phyloP scores from a whole-genome alignment of 495 filamentous ascomycete genomes.

The Aspergillus ellipticus region DNA sequence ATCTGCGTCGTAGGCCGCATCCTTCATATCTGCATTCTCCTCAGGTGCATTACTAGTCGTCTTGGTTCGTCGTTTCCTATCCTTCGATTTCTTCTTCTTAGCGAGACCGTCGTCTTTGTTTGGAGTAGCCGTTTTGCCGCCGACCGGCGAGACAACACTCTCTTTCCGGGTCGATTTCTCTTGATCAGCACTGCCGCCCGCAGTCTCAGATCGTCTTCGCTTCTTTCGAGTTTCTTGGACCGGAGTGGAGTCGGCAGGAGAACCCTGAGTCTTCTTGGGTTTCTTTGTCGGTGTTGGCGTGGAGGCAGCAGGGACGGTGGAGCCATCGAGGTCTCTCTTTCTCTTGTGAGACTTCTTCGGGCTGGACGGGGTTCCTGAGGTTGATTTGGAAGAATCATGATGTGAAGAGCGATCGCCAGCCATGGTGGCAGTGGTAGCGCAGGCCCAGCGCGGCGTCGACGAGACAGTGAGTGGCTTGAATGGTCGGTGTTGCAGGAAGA shows the following conservation, averaged over 20 bases:
- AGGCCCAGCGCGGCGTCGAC: constrained; percentile 3
- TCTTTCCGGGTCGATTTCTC: constrained; percentile 25
- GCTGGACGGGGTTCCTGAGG: constrained; percentile 17
- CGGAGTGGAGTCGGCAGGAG: constrained; percentile 10
- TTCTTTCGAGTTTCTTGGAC: constrained; percentile 23
- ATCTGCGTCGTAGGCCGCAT: constrained; percentile 8
- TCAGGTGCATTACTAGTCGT: constrained; percentile 13
- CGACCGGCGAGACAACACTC: constrained; percentile 26
- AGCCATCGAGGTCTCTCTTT: constrained; percentile 35
- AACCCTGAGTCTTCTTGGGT: constrained; percentile 31
- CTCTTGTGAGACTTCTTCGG: constrained; percentile 33
- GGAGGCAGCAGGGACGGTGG: constrained; percentile 20
- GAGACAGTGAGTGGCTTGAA: not conserved
- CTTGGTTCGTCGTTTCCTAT: constrained; percentile 24
- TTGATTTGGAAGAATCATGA: constrained; percentile 18
- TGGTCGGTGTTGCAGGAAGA: constrained; percentile 5
- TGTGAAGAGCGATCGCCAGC: constrained; percentile 17
- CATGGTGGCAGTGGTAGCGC: constrained; percentile 23
- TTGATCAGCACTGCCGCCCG: constrained; percentile 15
- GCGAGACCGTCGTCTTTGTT: constrained; percentile 13
- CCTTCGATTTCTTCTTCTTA: constrained; percentile 29
- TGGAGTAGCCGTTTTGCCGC: constrained; percentile 23
- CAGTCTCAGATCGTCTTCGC: constrained; percentile 19
- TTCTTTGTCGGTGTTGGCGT: constrained; percentile 39
- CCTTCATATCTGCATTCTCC: constrained; percentile 19